Percentiles rank a stretch among this genome's conserved stretches.
Evolutionary conservation across 2,329 filamentous ascomycete genomes (phyloP).

Genomic region (Pseudogymnoascus sp.): DNA sequence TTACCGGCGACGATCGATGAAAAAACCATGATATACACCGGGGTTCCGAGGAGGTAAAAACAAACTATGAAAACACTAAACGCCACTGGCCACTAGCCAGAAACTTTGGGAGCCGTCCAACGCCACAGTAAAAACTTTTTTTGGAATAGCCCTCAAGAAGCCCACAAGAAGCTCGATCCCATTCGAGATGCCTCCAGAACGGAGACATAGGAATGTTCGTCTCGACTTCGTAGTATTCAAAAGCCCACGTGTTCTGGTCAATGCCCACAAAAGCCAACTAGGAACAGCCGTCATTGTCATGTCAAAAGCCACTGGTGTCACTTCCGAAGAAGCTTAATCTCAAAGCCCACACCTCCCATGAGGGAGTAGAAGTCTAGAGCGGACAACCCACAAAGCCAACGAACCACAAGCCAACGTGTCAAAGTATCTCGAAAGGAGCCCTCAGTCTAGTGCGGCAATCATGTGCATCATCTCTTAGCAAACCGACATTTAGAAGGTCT

Average conservation of each 20-base stretch:
- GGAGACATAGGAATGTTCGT: conserved; percentile 27
- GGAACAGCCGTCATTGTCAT: conserved; percentile 22
- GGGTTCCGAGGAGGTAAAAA: neutral
- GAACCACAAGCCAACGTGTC: conserved; percentile 25
- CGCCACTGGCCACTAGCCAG: conserved; percentile 11
- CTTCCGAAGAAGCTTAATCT: conserved; percentile 21
- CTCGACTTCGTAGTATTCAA: conserved; percentile 26
- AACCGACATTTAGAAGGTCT: conserved; percentile 34
- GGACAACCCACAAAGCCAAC: conserved; percentile 32
- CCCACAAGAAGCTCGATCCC: conserved; percentile 30
- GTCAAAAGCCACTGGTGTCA: conserved; percentile 24
- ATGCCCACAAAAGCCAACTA: conserved; percentile 22
- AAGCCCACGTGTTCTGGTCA: conserved; percentile 24
- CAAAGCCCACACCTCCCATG: conserved; percentile 31
- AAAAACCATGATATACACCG: conserved; percentile 5
- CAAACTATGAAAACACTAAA: conserved; percentile 3
- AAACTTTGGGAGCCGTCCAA: neutral
- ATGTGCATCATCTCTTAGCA: conserved; percentile 3
- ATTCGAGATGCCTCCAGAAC: conserved; percentile 22
- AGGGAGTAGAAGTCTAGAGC: conserved; percentile 30
- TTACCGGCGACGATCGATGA: conserved; percentile 7
- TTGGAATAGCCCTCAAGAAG: conserved; percentile 20
- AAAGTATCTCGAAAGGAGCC: conserved; percentile 16
- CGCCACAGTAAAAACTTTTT: conserved; percentile 18
- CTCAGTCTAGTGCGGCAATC: conserved; percentile 21